phyloP scores from a whole-genome alignment of 148 eudicot species.

The Euryodendron excelsum region DNA sequence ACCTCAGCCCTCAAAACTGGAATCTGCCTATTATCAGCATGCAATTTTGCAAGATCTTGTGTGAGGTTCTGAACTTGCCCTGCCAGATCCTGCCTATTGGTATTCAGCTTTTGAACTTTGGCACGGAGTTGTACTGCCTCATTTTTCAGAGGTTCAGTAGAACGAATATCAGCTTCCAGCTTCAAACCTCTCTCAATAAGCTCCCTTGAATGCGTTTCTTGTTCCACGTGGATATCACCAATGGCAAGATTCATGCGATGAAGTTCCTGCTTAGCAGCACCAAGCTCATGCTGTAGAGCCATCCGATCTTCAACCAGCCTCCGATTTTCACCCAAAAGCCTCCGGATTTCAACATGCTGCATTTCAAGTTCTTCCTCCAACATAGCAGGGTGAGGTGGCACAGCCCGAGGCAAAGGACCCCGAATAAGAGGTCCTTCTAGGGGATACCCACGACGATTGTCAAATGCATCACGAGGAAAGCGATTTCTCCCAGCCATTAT shows the following conservation, averaged over 20 bases:
- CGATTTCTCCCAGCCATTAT: slow-evolving; percentile 86
- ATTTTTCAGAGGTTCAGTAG: slow-evolving; percentile 64
- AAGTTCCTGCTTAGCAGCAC: slow-evolving; percentile 77
- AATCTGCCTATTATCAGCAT: slow-evolving; percentile 76
- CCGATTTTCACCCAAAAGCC: slow-evolving; percentile 76
- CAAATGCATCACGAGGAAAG: slow-evolving; percentile 64
- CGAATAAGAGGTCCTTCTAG: slow-evolving; percentile 48
- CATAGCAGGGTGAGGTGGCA: slow-evolving; percentile 84
- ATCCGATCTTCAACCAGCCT: slow-evolving; percentile 81
- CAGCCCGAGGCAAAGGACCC: slow-evolving; percentile 52
- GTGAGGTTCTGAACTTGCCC: slow-evolving; percentile 66
- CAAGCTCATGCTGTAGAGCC: slow-evolving; percentile 72
- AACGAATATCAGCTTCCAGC: slow-evolving; percentile 85
- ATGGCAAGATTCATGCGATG: slow-evolving; percentile 63
- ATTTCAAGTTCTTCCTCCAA: slow-evolving; percentile 95
- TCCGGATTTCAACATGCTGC: slow-evolving; percentile 70
- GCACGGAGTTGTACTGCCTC: slow-evolving; percentile 63
- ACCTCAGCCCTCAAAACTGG: slow-evolving; percentile 65
- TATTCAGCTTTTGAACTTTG: slow-evolving; percentile 69
- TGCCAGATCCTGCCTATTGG: slow-evolving; percentile 57
- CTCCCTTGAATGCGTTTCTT: slow-evolving; percentile 73
- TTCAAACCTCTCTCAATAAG: slow-evolving; percentile 78
- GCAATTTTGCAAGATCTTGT: slow-evolving; percentile 64
- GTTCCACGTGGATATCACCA: slow-evolving; percentile 73
- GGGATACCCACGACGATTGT: slow-evolving; percentile 66